Base-by-base conservation (phyloP, 1,284 basidiomycete genomes). In the Boletus smithii region DNA sequence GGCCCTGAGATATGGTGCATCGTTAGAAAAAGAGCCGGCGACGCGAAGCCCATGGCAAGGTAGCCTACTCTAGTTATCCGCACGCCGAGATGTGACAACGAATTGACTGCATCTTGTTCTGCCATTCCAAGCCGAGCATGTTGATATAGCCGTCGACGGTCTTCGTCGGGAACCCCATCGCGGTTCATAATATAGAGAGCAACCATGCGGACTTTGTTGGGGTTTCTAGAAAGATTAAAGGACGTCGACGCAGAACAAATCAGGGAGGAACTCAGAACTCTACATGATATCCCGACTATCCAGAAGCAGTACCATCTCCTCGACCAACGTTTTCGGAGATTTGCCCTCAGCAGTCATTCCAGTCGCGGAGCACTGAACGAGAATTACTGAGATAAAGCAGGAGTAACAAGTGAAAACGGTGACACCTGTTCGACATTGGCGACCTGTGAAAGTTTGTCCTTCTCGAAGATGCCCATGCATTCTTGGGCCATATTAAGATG, bases 401-500 rank as follows among this genome's bases (percentile, higher is more conserved):
- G 17, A 24, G 17, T 20, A 40, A 49, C 4, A 31, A 38, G 27
- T 22, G n/a, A 38, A 41, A 38, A 40, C 1, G 33, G 39, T 20
- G 31, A 54, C 71, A 90, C 91, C 80, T 99, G 95, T 70, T 99
- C 95, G 20, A 99, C 91, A 53, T 84, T 87, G 13, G 89, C 95
- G 4, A 92, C 80, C n/a, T 81, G 72, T 8, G 92, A 80, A 42
- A 99, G 72, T 61, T 91, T 92, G 62, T 90, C 86, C 56, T 80
- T 82, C 65, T 97, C 93, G 62, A 99, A 99, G 18, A 92, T 77
- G 14, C 73, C 77, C 95, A 99, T 99, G 63, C 94, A 98, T 59
- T 95, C 90, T 66, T 98, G 91, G 0, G 97, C 95, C 89, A 99
- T 95, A 57, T 87, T 95, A 35, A 99, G 74, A 69, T 99, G 97